These are phyloP conservation scores for Hemisphaericaspora xylanilytica DNA, from an alignment of 1,139 yeast species.

Conservation along the genomic window DNA sequence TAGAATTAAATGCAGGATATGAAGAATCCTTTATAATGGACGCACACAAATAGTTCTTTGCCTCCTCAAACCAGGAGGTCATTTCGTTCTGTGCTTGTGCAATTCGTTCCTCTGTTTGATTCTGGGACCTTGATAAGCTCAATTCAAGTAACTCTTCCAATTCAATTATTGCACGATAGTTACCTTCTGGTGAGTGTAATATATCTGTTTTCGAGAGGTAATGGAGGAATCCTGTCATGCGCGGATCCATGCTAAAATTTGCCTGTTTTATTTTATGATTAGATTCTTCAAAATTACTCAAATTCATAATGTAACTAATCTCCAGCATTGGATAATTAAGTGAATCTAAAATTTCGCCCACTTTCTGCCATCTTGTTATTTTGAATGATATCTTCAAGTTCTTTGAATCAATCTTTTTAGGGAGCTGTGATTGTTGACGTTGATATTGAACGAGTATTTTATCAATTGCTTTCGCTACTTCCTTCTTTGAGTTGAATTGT, in stretches of 20 bases:
- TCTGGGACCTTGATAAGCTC: background rate
- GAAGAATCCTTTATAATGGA: background rate
- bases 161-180: background rate
- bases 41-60: background rate
- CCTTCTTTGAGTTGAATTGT: conserved; percentile 10
- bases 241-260: conserved; percentile 1
- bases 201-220: conserved; percentile 3
- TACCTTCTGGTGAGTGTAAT: background rate
- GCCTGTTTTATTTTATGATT: background rate
- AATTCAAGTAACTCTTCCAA: background rate
- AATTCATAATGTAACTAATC: conserved; percentile 10
- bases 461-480: background rate
- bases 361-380: conserved; percentile 6
- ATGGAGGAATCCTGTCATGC: conserved; percentile 10
- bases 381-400: conserved; percentile 18
- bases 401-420: conserved; percentile 18
- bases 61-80: background rate
- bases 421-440: conserved; percentile 15
- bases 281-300: conserved; percentile 2
- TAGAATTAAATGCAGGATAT: background rate
- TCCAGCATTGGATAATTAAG: conserved; percentile 13
- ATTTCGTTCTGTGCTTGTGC: no score
- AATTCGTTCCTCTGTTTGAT: no score
- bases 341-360: conserved; percentile 5
- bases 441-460: conserved; percentile 20